Evolutionary conservation across 2,329 filamentous ascomycete genomes (phyloP).

Genomic region (Beauveria australis): DNA sequence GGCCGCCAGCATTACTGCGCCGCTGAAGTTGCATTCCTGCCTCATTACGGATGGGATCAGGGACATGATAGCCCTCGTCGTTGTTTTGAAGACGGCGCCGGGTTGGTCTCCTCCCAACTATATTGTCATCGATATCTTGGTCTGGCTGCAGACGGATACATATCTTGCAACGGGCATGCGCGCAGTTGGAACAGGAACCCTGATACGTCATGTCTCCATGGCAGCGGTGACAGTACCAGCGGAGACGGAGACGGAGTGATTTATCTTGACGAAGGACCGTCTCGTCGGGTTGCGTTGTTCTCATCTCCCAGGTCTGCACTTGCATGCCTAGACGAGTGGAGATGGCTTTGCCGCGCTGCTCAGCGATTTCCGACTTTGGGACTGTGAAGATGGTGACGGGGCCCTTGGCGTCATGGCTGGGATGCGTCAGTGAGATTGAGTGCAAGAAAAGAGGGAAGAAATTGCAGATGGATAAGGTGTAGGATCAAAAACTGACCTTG

Average conservation of each 20-base stretch:
- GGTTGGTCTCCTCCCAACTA: slow-evolving; percentile 34
- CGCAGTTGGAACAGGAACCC: slow-evolving; percentile 68
- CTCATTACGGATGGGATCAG: slow-evolving; percentile 38
- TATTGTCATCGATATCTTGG: slow-evolving; percentile 48
- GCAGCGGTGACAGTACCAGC: slow-evolving; percentile 75
- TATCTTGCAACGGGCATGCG: slow-evolving; percentile 72
- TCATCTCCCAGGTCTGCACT: slow-evolving; percentile 46
- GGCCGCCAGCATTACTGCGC: slow-evolving; percentile 57
- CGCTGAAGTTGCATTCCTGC: slow-evolving; percentile 50
- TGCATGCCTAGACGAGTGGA: slow-evolving; percentile 48
- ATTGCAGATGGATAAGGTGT: background rate
- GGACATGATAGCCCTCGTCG: slow-evolving; percentile 45
- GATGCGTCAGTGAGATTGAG: background rate
- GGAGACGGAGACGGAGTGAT: slow-evolving; percentile 69
- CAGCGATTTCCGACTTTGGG: slow-evolving; percentile 42
- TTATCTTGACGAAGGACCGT: slow-evolving; percentile 61
- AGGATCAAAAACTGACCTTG: background rate
- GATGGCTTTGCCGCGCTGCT: slow-evolving; percentile 48
- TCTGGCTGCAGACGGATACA: slow-evolving; percentile 68
- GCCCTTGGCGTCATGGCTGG: background rate
- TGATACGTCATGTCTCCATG: slow-evolving; percentile 63
- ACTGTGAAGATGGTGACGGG: slow-evolving; percentile 27
- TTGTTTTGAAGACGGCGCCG: slow-evolving; percentile 39
- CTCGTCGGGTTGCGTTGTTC: slow-evolving; percentile 39
- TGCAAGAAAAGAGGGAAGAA: background rate